These are phyloP conservation scores for Colletotrichum sojae DNA, from an alignment of 2,329 filamentous ascomycete genomes.

Conservation along the genomic window DNA sequence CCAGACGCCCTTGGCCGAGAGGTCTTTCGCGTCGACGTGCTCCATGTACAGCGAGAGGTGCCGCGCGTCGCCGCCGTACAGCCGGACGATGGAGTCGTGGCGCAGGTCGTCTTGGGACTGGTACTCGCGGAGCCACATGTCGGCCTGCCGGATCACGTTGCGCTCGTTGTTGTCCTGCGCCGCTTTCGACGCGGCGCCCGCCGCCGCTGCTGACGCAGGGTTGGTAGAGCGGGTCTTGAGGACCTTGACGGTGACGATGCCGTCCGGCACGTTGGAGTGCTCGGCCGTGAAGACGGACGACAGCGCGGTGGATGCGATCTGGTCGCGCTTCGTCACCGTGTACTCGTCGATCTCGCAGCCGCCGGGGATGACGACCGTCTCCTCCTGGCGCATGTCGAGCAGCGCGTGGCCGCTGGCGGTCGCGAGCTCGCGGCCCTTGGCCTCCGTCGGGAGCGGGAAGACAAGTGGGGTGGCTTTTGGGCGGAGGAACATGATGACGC, in stretches of 20 bases:
- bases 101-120: constrained; percentile 68
- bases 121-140: constrained; percentile 72
- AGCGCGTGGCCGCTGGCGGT: constrained; percentile 64
- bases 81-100: constrained; percentile 70
- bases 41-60: constrained; percentile 75
- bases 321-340: constrained; percentile 67
- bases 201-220: too few relatives aligned
- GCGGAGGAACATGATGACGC: constrained; percentile 69
- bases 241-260: constrained; percentile 72
- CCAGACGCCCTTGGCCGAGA: constrained; percentile 65
- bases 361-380: constrained; percentile 64
- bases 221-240: constrained; percentile 65
- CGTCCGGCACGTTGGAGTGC: constrained; percentile 66
- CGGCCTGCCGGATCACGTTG: constrained; percentile 71
- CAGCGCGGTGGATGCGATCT: constrained; percentile 68
- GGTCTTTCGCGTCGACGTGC: constrained; percentile 69
- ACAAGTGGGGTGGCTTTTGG: constrained; percentile 65
- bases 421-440: constrained; percentile 63
- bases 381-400: constrained; percentile 64
- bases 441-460: constrained; percentile 64
- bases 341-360: constrained; percentile 68
- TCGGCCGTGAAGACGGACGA: constrained; percentile 70
- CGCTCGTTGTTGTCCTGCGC: constrained; percentile 65
- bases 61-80: constrained; percentile 72
- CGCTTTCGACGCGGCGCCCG: background rate